Conservation (phyloP, 345 rosid species). For the Linum usitatissimum region DNA sequence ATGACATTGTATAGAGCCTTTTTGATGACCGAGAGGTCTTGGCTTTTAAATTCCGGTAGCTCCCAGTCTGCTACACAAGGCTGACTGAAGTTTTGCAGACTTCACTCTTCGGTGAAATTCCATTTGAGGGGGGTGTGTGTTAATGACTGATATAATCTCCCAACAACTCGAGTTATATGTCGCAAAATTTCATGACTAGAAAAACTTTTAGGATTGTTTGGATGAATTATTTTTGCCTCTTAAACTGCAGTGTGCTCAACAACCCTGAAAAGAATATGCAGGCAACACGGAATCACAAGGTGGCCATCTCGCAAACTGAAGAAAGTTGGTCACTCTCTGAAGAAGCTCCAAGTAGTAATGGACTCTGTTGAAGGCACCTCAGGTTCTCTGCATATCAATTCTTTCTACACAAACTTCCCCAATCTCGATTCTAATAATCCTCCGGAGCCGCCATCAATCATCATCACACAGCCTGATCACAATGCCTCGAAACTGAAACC, state of each 20-base stretch:
- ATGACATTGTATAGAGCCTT: no score
- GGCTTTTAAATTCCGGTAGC: no score
- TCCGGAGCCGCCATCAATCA: slow-evolving; percentile 18
- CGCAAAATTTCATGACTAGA: no score
- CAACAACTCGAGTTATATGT: no score
- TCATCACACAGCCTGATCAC: slow-evolving; percentile 22
- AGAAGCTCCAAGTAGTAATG: slow-evolving; percentile 67
- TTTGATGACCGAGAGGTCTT: no score
- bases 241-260: slow-evolving; percentile 84
- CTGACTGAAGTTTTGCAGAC: no score
- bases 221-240: not conserved
- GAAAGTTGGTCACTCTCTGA: slow-evolving; percentile 84
- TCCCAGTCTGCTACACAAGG: no score
- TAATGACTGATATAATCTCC: no score
- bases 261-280: slow-evolving; percentile 88
- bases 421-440: slow-evolving; percentile 31
- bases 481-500: slow-evolving; percentile 30
- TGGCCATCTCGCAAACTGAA: slow-evolving; percentile 98
- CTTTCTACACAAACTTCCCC: slow-evolving; percentile 61
- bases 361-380: slow-evolving; percentile 72
- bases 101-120: no score
- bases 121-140: no score
- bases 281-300: slow-evolving; percentile 75
- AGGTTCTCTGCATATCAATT: slow-evolving; percentile 49
- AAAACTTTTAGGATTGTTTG: no score